Percentiles rank a stretch among this genome's conserved stretches.
These are phyloP conservation scores for Phialophora tarda DNA, from an alignment of 2,329 filamentous ascomycete species.

Conservation along the genomic window DNA sequence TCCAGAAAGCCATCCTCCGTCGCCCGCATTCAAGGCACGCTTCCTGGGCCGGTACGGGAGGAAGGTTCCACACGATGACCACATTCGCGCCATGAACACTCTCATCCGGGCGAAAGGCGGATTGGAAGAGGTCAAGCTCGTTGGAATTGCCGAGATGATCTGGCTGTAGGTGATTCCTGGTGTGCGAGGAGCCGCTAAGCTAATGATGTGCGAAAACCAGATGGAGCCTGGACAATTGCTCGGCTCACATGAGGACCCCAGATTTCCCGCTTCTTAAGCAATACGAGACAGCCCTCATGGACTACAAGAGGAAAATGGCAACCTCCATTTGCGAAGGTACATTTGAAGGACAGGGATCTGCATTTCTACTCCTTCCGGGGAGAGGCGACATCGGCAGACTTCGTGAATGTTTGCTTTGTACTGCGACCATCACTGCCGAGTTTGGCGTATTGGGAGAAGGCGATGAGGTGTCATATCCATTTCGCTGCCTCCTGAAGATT, in stretches of 20 bases:
- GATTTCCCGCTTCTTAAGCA: slow-evolving; percentile 8
- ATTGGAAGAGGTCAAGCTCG: slow-evolving; percentile 8
- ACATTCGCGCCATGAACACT: slow-evolving; percentile 11
- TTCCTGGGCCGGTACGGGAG: slow-evolving; percentile 7
- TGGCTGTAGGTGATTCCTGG: slow-evolving; percentile 10
- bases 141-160: slow-evolving; percentile 16
- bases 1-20: slow-evolving; percentile 10
- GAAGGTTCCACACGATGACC: slow-evolving; percentile 8
- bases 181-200: background rate
- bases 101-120: slow-evolving; percentile 15
- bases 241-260: background rate
- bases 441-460: background rate
- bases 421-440: slow-evolving; percentile 8
- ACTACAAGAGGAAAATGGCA: background rate
- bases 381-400: background rate
- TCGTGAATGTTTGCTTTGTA: slow-evolving; percentile 5
- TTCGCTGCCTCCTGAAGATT: background rate
- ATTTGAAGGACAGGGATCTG: background rate
- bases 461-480: background rate
- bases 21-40: slow-evolving; percentile 1
- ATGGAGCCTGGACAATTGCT: slow-evolving; percentile 19
- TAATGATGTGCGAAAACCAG: slow-evolving; percentile 5
- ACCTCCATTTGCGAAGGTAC: background rate
- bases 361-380: background rate
- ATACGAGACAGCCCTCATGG: background rate